Base-by-base conservation (phyloP, 2,329 filamentous ascomycete species). In the Trichoderma lentiforme region DNA sequence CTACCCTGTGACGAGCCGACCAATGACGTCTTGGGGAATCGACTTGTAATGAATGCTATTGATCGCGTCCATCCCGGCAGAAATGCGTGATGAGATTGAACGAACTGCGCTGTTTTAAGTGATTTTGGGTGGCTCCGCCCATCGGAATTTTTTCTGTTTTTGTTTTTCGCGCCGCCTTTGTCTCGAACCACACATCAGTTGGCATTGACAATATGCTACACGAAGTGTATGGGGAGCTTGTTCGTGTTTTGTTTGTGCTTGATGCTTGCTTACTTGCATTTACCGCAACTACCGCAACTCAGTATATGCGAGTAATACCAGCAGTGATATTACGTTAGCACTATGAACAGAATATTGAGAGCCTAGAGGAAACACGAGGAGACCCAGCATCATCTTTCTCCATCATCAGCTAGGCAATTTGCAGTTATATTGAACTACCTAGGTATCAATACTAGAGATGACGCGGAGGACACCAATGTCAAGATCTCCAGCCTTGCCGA, bases 401-500 rank as follows among this genome's bases (percentile, higher is more conserved):
- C 34, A 36, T 14, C 39, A 56, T 24, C 7, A 14, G 51, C 24
- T 57, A 57, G 53, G 24, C 53, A 57, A 57, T 3, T 30, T 58
- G 26, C 56, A 39, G 34, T 43, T 28, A 30, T 30, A 26, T 43
- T 39, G 6, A 3, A 15, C 6, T 39, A 21, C 21, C 21, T 21
- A 21, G 21, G 21, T 21, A 39, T 39, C 36, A 39, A 39, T 18
- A 39, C 36, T 18, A 18, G 7, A 39, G 36, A 39, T 43, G 36
- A 43, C 36, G 15, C 36, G 36, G 36, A 18, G 15, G 15, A 43
- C 1, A 8, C 15, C 39, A 43, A 18, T n/a, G 39, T 43, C n/a
- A 26, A 56, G 21, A 39, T 67, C 64, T 57, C 64, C 64, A 67
- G 64, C 64, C 64, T 57, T 67, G 64, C 64, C 64, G 64, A 39